Percentiles rank a stretch among this genome's conserved stretches.
Evolutionary conservation across 495 filamentous ascomycete species (phyloP).

Genomic region (Aspergillus affinis): DNA sequence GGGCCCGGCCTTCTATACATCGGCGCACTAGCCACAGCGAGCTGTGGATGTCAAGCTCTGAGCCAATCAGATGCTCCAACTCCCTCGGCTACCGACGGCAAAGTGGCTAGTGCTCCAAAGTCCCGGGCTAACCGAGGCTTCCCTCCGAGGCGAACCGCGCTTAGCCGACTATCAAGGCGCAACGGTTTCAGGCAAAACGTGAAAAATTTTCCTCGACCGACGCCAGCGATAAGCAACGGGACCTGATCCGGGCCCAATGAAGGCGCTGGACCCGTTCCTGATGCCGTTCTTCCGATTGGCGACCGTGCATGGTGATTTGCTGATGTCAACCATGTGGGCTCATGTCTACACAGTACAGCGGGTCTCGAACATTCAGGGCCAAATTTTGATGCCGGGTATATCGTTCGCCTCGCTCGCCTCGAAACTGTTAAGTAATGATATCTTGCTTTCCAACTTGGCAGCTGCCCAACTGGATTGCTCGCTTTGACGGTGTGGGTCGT

Average conservation of each 20-base stretch:
- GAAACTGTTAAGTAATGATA: too few relatives aligned
- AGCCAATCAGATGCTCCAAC: background rate
- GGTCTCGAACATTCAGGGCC: background rate
- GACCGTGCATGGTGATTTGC: background rate
- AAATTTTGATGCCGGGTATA: background rate
- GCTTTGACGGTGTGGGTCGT: background rate
- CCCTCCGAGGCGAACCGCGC: background rate
- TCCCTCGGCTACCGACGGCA: background rate
- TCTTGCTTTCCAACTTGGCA: too few relatives aligned
- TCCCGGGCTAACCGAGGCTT: background rate
- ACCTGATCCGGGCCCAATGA: background rate
- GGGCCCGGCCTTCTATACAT: conserved; percentile 1
- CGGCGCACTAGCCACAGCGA: conserved; percentile 6
- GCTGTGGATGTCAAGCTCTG: background rate
- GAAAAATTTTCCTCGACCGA: conserved; percentile 2
- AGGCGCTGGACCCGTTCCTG: background rate
- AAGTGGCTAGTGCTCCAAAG: background rate
- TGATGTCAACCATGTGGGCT: background rate
- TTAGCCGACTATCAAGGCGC: background rate
- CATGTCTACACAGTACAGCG: too few relatives aligned
- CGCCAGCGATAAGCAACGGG: background rate
- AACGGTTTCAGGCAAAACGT: conserved; percentile 2
- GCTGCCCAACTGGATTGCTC: background rate
- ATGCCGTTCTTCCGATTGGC: background rate
- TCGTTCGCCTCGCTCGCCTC: background rate